Percentiles rank a stretch among this genome's conserved stretches.
These are phyloP conservation scores for Calonectria ilicicola DNA, from an alignment of 2,329 filamentous ascomycete genomes.

Conservation along the genomic window DNA sequence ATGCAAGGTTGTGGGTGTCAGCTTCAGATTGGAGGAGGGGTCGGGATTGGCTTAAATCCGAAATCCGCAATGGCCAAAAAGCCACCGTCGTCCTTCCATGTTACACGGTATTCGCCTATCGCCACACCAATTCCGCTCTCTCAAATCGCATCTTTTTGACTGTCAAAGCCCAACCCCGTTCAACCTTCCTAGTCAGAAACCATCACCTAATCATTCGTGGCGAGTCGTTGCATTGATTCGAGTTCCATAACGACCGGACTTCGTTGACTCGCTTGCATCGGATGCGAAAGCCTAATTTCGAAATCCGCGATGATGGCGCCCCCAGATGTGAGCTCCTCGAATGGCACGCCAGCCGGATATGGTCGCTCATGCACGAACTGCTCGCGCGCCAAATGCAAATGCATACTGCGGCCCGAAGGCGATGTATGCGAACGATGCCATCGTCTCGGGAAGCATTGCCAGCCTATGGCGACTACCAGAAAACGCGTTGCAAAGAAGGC, in stretches of 20 bases:
- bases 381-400: conserved; percentile 62
- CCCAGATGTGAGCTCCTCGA: conserved; percentile 27
- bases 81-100: not conserved
- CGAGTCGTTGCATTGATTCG: conserved; percentile 17
- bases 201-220: not conserved
- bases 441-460: conserved; percentile 61
- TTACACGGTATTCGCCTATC: conserved; percentile 22
- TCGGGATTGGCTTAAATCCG: conserved; percentile 27
- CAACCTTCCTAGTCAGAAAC: conserved; percentile 5
- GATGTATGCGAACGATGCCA: conserved; percentile 55
- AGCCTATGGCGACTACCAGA: conserved; percentile 56
- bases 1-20: conserved; percentile 5
- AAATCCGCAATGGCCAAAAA: conserved; percentile 17
- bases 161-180: conserved; percentile 9
- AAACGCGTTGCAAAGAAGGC: conserved; percentile 51
- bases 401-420: conserved; percentile 53
- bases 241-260: conserved; percentile 29
- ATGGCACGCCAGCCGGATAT: conserved; percentile 52
- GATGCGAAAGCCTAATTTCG: conserved; percentile 5
- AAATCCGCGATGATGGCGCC: conserved; percentile 36
- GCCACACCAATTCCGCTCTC: conserved; percentile 26
- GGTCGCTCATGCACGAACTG: conserved; percentile 61
- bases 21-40: not conserved
- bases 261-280: conserved; percentile 13
- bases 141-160: conserved; percentile 7